Percentiles rank a stretch among this genome's conserved stretches.
Evolutionary conservation across 2,329 filamentous ascomycete genomes (phyloP).

Genomic region (Alternaria brassicicola): DNA sequence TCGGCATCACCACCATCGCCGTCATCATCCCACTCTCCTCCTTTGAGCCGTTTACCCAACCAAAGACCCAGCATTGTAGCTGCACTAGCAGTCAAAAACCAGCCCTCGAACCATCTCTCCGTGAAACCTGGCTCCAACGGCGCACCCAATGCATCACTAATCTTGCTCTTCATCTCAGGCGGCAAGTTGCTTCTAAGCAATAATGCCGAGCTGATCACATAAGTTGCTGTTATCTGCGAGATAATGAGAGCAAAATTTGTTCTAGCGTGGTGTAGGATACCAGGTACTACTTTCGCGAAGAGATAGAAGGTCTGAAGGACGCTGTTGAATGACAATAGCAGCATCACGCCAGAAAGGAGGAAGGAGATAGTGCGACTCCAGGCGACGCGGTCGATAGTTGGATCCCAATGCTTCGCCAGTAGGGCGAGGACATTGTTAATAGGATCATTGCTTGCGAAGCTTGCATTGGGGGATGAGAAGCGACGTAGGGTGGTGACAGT

Average conservation of each 20-base stretch:
- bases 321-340: conserved; percentile 79
- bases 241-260: conserved; percentile 80
- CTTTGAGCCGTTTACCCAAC: conserved; percentile 68
- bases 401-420: conserved; percentile 82
- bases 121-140: conserved; percentile 75
- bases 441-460: conserved; percentile 75
- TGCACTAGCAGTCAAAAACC: conserved; percentile 75
- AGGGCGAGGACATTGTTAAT: conserved; percentile 83
- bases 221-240: conserved; percentile 81
- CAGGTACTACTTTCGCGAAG: conserved; percentile 75
- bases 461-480: conserved; percentile 54
- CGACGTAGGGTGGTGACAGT: conserved; percentile 71
- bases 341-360: conserved; percentile 79
- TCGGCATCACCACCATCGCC: conserved; percentile 57
- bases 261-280: conserved; percentile 74
- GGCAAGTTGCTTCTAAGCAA: conserved; percentile 80
- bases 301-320: conserved; percentile 85
- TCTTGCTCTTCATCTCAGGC: conserved; percentile 74
- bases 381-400: conserved; percentile 77
- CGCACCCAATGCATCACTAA: conserved; percentile 77
- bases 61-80: conserved; percentile 74
- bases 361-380: conserved; percentile 89
- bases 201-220: conserved; percentile 81
- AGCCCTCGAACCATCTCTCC: conserved; percentile 85
- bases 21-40: conserved; percentile 47